Conservation (phyloP, 2,329 filamentous ascomycete genomes). For the Proliferodiscus dingleyae region DNA sequence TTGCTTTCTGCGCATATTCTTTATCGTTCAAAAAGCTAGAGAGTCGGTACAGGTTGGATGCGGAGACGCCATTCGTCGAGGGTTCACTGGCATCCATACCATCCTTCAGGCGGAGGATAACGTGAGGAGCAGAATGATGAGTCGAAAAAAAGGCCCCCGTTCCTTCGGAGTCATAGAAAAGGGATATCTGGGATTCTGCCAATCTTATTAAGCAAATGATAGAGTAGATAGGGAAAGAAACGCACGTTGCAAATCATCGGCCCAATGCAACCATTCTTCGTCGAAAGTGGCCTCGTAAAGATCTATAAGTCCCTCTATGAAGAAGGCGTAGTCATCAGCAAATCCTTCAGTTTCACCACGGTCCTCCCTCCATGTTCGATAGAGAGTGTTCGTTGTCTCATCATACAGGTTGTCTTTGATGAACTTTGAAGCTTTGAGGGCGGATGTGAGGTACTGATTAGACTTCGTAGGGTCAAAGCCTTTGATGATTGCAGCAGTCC, state of each 20-base stretch:
- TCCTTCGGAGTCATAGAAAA: conserved; percentile 66
- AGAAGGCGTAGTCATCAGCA: conserved; percentile 90
- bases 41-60: conserved; percentile 80
- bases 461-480: conserved; percentile 53
- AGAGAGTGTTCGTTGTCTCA: conserved; percentile 54
- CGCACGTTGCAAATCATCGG: conserved; percentile 71
- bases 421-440: conserved; percentile 65
- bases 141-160: conserved; percentile 68
- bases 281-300: conserved; percentile 81
- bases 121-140: conserved; percentile 54
- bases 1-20: conserved; percentile 59
- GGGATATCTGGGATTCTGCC: conserved; percentile 63
- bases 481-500: conserved; percentile 65
- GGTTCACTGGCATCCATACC: conserved; percentile 92
- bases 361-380: conserved; percentile 67
- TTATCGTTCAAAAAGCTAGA: conserved; percentile 63
- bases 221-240: not conserved
- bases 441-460: conserved; percentile 57
- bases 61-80: conserved; percentile 83
- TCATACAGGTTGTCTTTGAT: conserved; percentile 73
- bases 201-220: conserved; percentile 14
- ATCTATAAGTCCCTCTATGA: conserved; percentile 76
- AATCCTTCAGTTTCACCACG: conserved; percentile 67
- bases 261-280: conserved; percentile 70
- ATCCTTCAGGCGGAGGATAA: conserved; percentile 84